phyloP scores from a whole-genome alignment of 2,329 filamentous ascomycete species.

The Westerdykella ornata region DNA sequence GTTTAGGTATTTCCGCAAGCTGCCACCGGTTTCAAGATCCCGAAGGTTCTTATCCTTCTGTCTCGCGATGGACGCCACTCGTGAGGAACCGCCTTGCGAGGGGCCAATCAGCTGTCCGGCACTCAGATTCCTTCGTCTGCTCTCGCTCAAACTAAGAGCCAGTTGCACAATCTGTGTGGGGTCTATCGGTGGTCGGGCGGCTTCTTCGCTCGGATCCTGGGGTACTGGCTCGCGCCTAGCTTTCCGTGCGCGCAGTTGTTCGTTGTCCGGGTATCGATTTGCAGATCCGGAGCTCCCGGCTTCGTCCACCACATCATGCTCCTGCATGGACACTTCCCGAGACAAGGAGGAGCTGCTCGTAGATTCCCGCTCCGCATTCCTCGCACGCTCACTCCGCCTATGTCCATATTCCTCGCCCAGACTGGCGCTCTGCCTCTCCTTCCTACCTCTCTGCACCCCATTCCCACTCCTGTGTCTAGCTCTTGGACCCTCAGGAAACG shows the following conservation, averaged over 20 bases:
- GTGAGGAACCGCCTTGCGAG: slow-evolving; percentile 46
- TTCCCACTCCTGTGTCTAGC: slow-evolving; percentile 19
- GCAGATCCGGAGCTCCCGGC: slow-evolving; percentile 5
- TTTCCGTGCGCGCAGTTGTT: slow-evolving; percentile 17
- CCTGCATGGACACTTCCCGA: slow-evolving; percentile 12
- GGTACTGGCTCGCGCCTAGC: slow-evolving; percentile 4
- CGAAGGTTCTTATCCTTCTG: slow-evolving; percentile 36
- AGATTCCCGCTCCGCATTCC: slow-evolving; percentile 20
- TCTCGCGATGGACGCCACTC: slow-evolving; percentile 40
- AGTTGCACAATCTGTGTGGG: slow-evolving; percentile 88
- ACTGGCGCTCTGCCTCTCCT: slow-evolving; percentile 35
- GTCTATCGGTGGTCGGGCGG: slow-evolving; percentile 56
- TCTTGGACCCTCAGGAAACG: slow-evolving; percentile 25
- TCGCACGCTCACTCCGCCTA: slow-evolving; percentile 3
- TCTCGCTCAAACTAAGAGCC: slow-evolving; percentile 82
- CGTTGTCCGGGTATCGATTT: slow-evolving; percentile 5
- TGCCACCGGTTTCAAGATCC: slow-evolving; percentile 46
- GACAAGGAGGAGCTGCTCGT: slow-evolving; percentile 17
- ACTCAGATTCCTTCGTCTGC: slow-evolving; percentile 57
- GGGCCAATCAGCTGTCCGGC: slow-evolving; percentile 49
- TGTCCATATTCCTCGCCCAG: slow-evolving; percentile 21
- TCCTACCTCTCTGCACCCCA: slow-evolving; percentile 9
- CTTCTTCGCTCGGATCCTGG: no score
- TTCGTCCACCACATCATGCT: slow-evolving; percentile 4
- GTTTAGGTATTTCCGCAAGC: slow-evolving; percentile 62